Evolutionary conservation across 495 filamentous ascomycete genomes (phyloP).

Genomic region (Astrocystis sublimbata): DNA sequence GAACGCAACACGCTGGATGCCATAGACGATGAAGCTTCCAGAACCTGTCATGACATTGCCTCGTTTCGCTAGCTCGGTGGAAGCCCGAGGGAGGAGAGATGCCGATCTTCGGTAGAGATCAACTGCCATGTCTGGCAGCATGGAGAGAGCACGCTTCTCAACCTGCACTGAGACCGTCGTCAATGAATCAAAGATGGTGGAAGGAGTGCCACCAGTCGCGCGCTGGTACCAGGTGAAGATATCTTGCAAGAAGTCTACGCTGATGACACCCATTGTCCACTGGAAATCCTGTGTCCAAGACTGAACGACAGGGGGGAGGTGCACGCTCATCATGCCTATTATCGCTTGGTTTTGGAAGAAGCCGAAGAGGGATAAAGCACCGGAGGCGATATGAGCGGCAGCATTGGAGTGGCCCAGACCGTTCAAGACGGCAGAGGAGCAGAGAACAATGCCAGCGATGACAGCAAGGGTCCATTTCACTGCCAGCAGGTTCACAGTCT

Average conservation of each 20-base stretch:
- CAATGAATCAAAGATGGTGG: conserved; percentile 74
- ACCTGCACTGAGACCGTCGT: conserved; percentile 80
- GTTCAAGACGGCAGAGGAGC: conserved; percentile 79
- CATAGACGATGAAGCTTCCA: conserved; percentile 69
- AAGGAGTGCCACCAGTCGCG: conserved; percentile 84
- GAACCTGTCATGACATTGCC: conserved; percentile 48
- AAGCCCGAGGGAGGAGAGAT: conserved; percentile 45
- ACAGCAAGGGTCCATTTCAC: conserved; percentile 89
- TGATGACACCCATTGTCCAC: conserved; percentile 98
- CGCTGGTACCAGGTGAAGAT: conserved; percentile 97
- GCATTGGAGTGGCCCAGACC: conserved; percentile 92
- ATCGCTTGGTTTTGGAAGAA: conserved; percentile 99
- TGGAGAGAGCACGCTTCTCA: conserved; percentile 64
- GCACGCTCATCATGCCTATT: conserved; percentile 82
- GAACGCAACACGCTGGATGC: conserved; percentile 91
- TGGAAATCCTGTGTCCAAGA: conserved; percentile 98
- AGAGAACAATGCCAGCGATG: conserved; percentile 79
- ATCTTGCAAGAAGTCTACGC: conserved; percentile 79
- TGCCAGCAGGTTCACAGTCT: conserved; percentile 85
- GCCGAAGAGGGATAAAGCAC: conserved; percentile 86
- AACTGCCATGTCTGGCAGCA: conserved; percentile 36
- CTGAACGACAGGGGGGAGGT: conserved; percentile 83
- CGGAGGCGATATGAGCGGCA: conserved; percentile 91
- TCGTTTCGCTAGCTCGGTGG: conserved; percentile 44
- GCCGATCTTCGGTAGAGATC: conserved; percentile 48